Conservation (phyloP, 495 filamentous ascomycete species). For the Parathielavia appendiculata region DNA sequence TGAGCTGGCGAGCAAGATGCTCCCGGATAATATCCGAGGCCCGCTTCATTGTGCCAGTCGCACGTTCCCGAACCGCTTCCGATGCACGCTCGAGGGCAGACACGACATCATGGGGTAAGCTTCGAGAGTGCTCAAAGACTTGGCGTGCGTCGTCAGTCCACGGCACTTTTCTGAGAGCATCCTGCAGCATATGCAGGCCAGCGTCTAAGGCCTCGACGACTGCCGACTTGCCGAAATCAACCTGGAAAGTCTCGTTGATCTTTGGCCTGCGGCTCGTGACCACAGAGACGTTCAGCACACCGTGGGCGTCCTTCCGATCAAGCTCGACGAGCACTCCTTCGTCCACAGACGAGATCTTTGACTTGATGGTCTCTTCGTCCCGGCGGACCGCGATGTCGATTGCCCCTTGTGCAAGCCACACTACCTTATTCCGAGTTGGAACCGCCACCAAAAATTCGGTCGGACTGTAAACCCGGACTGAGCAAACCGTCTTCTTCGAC, state of each 20-base stretch:
- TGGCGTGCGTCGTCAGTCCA: slow-evolving; percentile 34
- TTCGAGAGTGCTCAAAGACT: slow-evolving; percentile 32
- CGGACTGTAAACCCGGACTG: slow-evolving; percentile 32
- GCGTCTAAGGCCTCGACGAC: slow-evolving; percentile 36
- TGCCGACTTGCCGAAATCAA: slow-evolving; percentile 40
- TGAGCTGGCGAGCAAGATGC: slow-evolving; percentile 22
- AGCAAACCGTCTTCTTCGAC: slow-evolving; percentile 33
- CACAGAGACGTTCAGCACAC: slow-evolving; percentile 40
- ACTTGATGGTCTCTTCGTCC: slow-evolving; percentile 35
- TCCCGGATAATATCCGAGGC: slow-evolving; percentile 23
- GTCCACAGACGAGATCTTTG: slow-evolving; percentile 39
- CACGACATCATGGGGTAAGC: slow-evolving; percentile 30
- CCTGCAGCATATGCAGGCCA: slow-evolving; percentile 37
- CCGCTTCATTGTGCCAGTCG: slow-evolving; percentile 23
- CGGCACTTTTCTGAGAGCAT: slow-evolving; percentile 32
- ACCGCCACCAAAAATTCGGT: slow-evolving; percentile 41
- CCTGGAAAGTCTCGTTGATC: slow-evolving; percentile 43
- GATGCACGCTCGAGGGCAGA: slow-evolving; percentile 29
- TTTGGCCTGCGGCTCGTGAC: slow-evolving; percentile 41
- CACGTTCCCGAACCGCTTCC: slow-evolving; percentile 22
- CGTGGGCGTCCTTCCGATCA: slow-evolving; percentile 36
- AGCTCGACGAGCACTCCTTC: slow-evolving; percentile 45
- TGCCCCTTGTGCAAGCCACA: slow-evolving; percentile 40
- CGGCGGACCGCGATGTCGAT: slow-evolving; percentile 43
- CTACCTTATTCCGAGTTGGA: slow-evolving; percentile 33